Conservation (phyloP, 371 early-diverging fungal genomes). For the Circinella umbellata region DNA sequence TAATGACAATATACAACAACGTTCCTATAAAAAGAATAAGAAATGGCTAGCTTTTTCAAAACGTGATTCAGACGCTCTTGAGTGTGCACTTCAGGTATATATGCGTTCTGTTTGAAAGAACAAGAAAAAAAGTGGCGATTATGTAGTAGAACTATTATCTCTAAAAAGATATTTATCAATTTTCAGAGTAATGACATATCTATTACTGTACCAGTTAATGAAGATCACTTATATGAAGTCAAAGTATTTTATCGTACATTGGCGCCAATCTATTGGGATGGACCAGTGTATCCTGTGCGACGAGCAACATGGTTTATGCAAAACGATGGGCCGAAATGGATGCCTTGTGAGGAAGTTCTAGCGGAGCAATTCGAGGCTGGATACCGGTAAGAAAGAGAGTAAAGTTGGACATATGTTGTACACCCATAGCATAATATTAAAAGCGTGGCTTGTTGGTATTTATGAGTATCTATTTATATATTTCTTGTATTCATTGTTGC, state of each 20-base stretch:
- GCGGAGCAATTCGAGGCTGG: slow-evolving; percentile 83
- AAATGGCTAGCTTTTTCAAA: slow-evolving; percentile 65
- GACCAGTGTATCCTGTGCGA: slow-evolving; percentile 79
- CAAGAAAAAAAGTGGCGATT: background rate
- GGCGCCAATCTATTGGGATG: slow-evolving; percentile 84
- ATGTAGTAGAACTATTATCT: background rate
- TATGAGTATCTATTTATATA: too few relatives aligned
- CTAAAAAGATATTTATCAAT: background rate
- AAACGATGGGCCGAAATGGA: slow-evolving; percentile 63
- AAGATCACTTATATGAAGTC: slow-evolving; percentile 82
- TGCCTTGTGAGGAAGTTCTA: slow-evolving; percentile 83
- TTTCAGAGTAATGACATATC: slow-evolving; percentile 38
- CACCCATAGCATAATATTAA: too few relatives aligned
- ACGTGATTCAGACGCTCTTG: slow-evolving; percentile 62
- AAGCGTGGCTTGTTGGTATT: too few relatives aligned
- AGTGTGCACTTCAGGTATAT: slow-evolving; percentile 56
- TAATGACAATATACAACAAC: background rate
- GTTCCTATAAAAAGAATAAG: slow-evolving; percentile 9
- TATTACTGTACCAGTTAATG: slow-evolving; percentile 61
- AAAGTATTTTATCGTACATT: slow-evolving; percentile 72
- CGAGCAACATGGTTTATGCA: slow-evolving; percentile 86
- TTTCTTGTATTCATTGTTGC: too few relatives aligned
- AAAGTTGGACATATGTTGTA: too few relatives aligned
- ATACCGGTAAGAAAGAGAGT: slow-evolving; percentile 55
- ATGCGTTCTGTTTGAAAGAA: background rate